Base-by-base conservation (phyloP, 192 early-diverging fungal species). In the Chytriomyces confervae region DNA sequence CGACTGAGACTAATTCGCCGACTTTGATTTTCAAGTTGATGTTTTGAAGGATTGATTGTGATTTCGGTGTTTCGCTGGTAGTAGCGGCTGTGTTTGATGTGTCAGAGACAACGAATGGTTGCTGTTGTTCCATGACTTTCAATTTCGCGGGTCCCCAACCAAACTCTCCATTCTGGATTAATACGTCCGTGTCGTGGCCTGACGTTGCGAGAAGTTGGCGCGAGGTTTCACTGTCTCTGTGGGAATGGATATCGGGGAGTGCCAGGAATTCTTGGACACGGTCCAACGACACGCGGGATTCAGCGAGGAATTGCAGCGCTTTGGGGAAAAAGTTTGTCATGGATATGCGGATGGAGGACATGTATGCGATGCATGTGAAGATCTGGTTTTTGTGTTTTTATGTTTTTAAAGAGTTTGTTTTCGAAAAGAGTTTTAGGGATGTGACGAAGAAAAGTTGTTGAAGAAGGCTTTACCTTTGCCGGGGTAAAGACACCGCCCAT, bases 261-360 rank as follows among this genome's bases (percentile, higher is more conserved):
- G 81, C 63, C 23, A 85, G 79, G 61, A 87, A 81, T 8, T 64
- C 77, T 62, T 85, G 79, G 74, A 86, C 82, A 43, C 85, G 80
- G 45, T 84, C 62, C 46, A 86, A 61, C 16, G 78, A 80, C 10
- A 86, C 71, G 9, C 36, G 29, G 3, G 78, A 75, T 48, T 86
- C 85, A 10, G 76, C 66, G 50, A 66, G 24, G 62, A 86, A 86
- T 51, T 86, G 85, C 8, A 86, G 23, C 36, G 82, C 85, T 64
- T 85, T 85, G n/a, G 83, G 79, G 67, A 84, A 87, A 43, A 86
- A 81, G 63, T 84, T 86, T 46, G 87, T 85, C 77, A 88, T 80
- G 11, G 78, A 76, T 10, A 84, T 76, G 3, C 82, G 77, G 20
- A 82, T 75, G 66, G 48, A 62, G 10, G 76, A 49, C 45, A 86